Evolutionary conservation across 768 basidiomycete species (phyloP).

Genomic region (Boletus tomentosulus): DNA sequence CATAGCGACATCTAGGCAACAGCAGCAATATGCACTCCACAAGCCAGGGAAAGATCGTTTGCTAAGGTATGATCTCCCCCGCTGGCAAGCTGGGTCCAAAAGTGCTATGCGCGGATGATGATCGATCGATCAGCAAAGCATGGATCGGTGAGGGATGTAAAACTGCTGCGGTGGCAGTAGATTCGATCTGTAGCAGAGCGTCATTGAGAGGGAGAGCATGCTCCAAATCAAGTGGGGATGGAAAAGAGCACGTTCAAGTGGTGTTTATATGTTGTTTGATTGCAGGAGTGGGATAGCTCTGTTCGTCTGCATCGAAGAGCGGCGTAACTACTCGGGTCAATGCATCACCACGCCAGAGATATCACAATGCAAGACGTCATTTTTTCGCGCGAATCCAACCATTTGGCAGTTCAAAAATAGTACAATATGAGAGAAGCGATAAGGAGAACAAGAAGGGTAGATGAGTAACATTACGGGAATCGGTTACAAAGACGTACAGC

Average conservation of each 20-base stretch:
- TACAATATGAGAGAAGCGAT: conserved; percentile 9
- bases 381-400: conserved; percentile 11
- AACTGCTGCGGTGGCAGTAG: background rate
- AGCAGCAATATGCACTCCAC: too few relatives aligned
- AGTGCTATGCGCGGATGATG: background rate
- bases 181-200: too few relatives aligned
- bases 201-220: too few relatives aligned
- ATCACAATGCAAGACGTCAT: background rate
- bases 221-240: too few relatives aligned
- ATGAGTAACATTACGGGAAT: conserved; percentile 10
- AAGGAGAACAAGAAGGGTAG: conserved; percentile 11
- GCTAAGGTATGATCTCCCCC: too few relatives aligned
- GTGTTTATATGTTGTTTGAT: conserved; percentile 6
- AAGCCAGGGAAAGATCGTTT: too few relatives aligned
- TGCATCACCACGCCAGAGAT: conserved; percentile 9
- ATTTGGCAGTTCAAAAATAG: conserved; percentile 6
- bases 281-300: conserved; percentile 26
- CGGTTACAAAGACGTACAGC: conserved; percentile 52
- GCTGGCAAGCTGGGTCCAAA: background rate
- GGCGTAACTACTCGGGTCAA: conserved; percentile 41
- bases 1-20: too few relatives aligned
- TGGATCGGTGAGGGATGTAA: background rate
- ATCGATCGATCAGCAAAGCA: background rate
- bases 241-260: too few relatives aligned
- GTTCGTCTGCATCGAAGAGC: conserved; percentile 48